Percentiles rank a stretch among this genome's conserved stretches.
Conservation (phyloP, 768 basidiomycete species). For the Kwoniella pini region DNA sequence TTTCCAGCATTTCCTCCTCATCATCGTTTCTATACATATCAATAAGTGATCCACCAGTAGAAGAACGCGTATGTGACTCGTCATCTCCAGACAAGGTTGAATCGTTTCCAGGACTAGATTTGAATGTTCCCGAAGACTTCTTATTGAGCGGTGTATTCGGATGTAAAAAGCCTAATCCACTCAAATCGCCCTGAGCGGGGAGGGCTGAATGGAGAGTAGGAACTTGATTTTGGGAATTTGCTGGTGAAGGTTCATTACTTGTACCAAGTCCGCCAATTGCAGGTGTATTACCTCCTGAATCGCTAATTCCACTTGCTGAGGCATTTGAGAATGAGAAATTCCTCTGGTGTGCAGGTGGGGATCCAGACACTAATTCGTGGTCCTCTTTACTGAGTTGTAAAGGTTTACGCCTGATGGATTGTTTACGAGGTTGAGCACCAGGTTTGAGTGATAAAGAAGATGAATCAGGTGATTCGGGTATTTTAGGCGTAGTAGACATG, state of each 20-base stretch:
- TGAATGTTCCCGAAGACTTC: not conserved
- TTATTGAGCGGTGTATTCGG: constrained; percentile 10
- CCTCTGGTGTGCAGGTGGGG: constrained; percentile 20
- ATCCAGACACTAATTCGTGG: constrained; percentile 30
- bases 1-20: constrained; percentile 23
- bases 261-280: not conserved
- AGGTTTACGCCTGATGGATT: constrained; percentile 47
- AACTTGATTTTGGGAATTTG: constrained; percentile 5
- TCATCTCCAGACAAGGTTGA: constrained; percentile 2
- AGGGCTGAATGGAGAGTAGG: not conserved
- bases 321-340: constrained; percentile 9
- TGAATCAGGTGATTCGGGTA: constrained; percentile 8
- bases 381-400: constrained; percentile 40
- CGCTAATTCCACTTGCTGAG: not conserved
- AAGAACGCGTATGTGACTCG: constrained; percentile 16
- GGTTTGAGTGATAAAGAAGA: constrained; percentile 1
- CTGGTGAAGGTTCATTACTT: not conserved
- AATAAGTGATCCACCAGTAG: constrained; percentile 36
- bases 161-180: constrained; percentile 36
- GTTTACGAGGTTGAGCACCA: constrained; percentile 26
- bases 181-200: not conserved
- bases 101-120: constrained; percentile 3
- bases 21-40: constrained; percentile 37
- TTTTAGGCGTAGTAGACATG: not conserved
- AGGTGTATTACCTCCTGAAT: not conserved